Evolutionary conservation across 257 asterid species (phyloP).

Genomic region (Gentiana macrophylla): DNA sequence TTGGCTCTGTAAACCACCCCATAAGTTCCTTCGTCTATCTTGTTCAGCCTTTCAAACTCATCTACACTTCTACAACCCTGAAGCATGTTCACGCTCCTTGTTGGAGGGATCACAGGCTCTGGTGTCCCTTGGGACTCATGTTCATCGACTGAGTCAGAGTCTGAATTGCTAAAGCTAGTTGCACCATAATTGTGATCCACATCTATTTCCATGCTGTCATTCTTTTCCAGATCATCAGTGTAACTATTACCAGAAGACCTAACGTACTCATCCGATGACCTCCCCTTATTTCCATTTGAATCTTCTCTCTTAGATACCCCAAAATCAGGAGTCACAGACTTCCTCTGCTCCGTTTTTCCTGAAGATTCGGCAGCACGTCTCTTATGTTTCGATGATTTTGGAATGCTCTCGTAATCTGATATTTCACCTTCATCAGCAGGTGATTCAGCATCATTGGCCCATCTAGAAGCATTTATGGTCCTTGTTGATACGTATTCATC

Average conservation of each 20-base stretch:
- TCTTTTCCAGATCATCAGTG: constrained; percentile 25
- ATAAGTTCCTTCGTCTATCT: constrained; percentile 86
- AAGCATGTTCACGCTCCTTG: constrained; percentile 74
- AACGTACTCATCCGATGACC: constrained; percentile 46
- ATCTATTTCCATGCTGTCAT: constrained; percentile 35
- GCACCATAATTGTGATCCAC: constrained; percentile 26
- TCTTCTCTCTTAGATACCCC: constrained; percentile 46
- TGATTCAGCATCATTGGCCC: constrained; percentile 69
- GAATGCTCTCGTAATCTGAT: constrained; percentile 38
- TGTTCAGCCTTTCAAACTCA: constrained; percentile 80
- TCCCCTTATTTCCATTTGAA: constrained; percentile 40
- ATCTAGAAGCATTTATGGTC: constrained; percentile 62
- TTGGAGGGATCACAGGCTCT: constrained; percentile 37
- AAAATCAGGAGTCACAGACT: constrained; percentile 44
- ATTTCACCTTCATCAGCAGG: constrained; percentile 75
- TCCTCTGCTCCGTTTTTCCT: constrained; percentile 33
- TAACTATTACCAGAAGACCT: constrained; percentile 63
- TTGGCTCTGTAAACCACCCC: constrained; percentile 82
- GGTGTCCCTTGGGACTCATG: constrained; percentile 31
- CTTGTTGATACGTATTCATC: constrained; percentile 36
- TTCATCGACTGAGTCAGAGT: constrained; percentile 46
- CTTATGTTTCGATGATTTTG: constrained; percentile 24
- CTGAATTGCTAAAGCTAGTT: constrained; percentile 38
- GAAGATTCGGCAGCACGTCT: constrained; percentile 31
- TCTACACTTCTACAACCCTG: constrained; percentile 82